These are phyloP conservation scores for Mortierella sp. DNA, from an alignment of 371 early-diverging fungal species.

Conservation along the genomic window DNA sequence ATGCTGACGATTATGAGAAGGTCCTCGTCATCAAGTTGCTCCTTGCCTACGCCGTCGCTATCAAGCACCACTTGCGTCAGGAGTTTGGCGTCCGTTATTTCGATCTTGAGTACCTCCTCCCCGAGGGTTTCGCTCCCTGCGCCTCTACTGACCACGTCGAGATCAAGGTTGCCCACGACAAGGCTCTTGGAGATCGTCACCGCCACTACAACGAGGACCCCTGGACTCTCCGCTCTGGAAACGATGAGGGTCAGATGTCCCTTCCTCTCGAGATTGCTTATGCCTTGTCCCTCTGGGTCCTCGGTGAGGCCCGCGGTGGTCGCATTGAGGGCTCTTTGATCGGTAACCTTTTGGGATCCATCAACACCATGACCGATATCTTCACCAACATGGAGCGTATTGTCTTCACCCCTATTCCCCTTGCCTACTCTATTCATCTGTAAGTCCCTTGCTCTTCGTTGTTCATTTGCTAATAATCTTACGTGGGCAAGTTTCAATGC, in stretches of 20 bases:
- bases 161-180: constrained; percentile 29
- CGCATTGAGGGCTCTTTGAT: constrained; percentile 42
- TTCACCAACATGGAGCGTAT: constrained; percentile 76
- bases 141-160: constrained; percentile 42
- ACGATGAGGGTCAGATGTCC: constrained; percentile 50
- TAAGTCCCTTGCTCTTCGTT: constrained; percentile 6
- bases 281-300: constrained; percentile 48
- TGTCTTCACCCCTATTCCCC: constrained; percentile 82
- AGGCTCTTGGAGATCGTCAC: constrained; percentile 35
- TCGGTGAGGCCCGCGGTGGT: constrained; percentile 44
- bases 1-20: constrained; percentile 71
- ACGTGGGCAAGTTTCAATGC: not conserved
- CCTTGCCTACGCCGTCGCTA: constrained; percentile 75
- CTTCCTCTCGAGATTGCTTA: constrained; percentile 51
- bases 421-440: constrained; percentile 84
- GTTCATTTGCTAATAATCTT: not conserved
- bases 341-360: constrained; percentile 35
- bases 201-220: constrained; percentile 40
- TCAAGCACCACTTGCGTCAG: constrained; percentile 81
- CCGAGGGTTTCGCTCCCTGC: constrained; percentile 57
- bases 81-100: constrained; percentile 74
- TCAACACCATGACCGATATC: constrained; percentile 55
- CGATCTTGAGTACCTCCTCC: constrained; percentile 69
- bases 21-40: constrained; percentile 77
- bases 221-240: constrained; percentile 40